Conservation (phyloP, 2,329 filamentous ascomycete species). For the Fusarium sp. region DNA sequence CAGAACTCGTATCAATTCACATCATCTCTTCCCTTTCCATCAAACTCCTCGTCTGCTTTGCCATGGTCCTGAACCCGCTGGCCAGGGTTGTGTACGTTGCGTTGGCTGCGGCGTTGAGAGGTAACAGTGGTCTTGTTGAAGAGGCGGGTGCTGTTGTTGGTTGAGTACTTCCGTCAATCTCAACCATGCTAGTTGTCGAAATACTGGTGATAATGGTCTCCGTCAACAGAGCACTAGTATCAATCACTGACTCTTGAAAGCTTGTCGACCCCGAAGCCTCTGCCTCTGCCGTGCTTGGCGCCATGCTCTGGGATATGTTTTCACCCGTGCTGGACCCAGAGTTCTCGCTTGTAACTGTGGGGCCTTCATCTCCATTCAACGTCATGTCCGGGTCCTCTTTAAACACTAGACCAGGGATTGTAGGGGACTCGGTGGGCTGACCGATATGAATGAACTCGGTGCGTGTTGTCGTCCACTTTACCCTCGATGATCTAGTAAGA, state of each 20-base stretch:
- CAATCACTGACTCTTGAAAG: not conserved
- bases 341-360: not conserved
- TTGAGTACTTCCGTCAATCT: conserved; percentile 1
- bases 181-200: conserved; percentile 7
- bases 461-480: conserved; percentile 24
- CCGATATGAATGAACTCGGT: conserved; percentile 27
- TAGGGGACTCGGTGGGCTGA: conserved; percentile 10
- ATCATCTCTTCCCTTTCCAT: conserved; percentile 20
- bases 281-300: not conserved
- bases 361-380: conserved; percentile 13
- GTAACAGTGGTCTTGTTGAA: not conserved
- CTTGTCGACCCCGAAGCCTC: conserved; percentile 12
- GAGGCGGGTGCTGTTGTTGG: conserved; percentile 10
- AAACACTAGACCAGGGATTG: conserved; percentile 24
- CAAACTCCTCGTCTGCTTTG: conserved; percentile 33
- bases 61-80: conserved; percentile 44
- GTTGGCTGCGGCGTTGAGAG: conserved; percentile 7
- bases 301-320: not conserved
- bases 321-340: not conserved
- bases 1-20: not conserved
- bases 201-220: not conserved
- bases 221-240: not conserved
- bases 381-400: conserved; percentile 21
- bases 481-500: conserved; percentile 35
- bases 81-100: conserved; percentile 11